Conservation (phyloP, 2,329 filamentous ascomycete species). For the Alternaria rosae region DNA sequence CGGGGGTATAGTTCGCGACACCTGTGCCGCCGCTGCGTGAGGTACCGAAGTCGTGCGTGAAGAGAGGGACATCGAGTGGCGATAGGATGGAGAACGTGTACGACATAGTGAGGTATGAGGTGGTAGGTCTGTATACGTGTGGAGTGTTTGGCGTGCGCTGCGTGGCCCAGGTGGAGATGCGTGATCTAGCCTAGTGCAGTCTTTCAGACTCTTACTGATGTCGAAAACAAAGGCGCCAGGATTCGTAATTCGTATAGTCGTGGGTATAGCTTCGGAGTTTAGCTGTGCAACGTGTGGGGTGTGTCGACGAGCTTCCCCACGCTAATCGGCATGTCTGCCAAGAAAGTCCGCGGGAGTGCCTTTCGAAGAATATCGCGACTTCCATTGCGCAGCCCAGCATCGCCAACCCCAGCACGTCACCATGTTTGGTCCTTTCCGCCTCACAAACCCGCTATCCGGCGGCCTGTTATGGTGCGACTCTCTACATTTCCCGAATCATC, state of each 20-base stretch:
- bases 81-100: constrained; percentile 99
- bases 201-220: background rate
- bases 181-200: background rate
- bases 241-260: constrained; percentile 2
- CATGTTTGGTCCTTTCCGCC: constrained; percentile 52
- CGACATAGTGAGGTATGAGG: constrained; percentile 68
- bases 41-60: constrained; percentile 96
- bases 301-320: constrained; percentile 27
- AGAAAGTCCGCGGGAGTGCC: constrained; percentile 39
- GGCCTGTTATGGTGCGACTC: constrained; percentile 48
- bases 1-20: constrained; percentile 83
- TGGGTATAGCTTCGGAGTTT: background rate
- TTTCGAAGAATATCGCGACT: constrained; percentile 33
- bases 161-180: background rate
- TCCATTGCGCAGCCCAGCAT: constrained; percentile 11
- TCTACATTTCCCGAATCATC: background rate
- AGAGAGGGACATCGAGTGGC: constrained; percentile 93
- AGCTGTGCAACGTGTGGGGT: constrained; percentile 1
- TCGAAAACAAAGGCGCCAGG: background rate
- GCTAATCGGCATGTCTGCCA: constrained; percentile 39
- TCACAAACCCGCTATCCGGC: constrained; percentile 50
- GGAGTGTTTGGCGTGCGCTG: background rate
- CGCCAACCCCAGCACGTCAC: constrained; percentile 29
- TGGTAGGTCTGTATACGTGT: background rate
- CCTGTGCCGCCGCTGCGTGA: constrained; percentile 96